Base-by-base conservation (phyloP, 495 filamentous ascomycete genomes). In the Pyrenopolyporus hunteri region DNA sequence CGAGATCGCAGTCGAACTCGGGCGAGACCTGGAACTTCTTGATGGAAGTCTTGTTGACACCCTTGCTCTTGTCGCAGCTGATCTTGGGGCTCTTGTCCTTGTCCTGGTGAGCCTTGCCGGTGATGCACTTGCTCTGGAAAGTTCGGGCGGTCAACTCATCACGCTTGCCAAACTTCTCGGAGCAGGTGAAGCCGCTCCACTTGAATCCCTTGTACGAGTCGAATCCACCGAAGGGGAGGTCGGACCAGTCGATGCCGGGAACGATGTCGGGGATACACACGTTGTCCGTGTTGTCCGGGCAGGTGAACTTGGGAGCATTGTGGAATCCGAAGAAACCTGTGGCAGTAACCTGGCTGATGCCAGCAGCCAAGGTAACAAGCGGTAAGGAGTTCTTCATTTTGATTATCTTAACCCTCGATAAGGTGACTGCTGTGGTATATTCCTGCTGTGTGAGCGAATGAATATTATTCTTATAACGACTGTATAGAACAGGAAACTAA, bases 241-340 rank as follows among this genome's bases (percentile, higher is more conserved):
- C 82, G 40, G 70, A 71, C 83, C 87, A 96, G 80, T 87, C 81
- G 67, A 89, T 91, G 31, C 93, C 92, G 14, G 64, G 62, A 19
- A 78, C 71, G 73, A 93, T 88, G 50, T 86, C 64, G 11, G 82
- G 70, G 43, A 80, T 85, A 78, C 92, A 96, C 45, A 86, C 73
- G 76, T 95, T 93, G 76, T 91, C 75, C 67, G 84, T 87, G 79
- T 90, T 92, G 44, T 75, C 75, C 6, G 91, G 91, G 77, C 80
- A 88, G 42, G 77, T 76, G 76, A 86, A 96, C 43, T 80, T 72
- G 32, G 79, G 70, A 47, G 85, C 80, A 54, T 81, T 77, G 67
- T 75, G 73, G 83, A 89, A 93, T 70, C 73, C 71, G 53, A 67
- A 67, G 37, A 40, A 42, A 46, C 59, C 80, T 36, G 81, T 84